Evolutionary conservation across 257 asterid species (phyloP), one percentile per base, ranked within the genome.

Genomic region (Solanum ahanhuiri): DNA sequence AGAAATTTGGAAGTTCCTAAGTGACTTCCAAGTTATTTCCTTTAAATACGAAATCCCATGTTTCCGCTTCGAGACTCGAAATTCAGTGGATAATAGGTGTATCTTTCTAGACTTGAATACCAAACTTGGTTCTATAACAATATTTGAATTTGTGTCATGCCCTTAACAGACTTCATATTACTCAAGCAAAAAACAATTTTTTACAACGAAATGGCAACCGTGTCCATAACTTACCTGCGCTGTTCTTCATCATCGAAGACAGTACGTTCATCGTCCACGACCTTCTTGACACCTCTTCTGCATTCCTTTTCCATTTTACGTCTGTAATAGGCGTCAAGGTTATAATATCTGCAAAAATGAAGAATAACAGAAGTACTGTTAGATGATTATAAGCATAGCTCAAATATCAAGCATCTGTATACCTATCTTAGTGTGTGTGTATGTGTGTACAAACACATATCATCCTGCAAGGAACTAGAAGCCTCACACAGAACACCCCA

Each of bases 181-280:
- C 20, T 81, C 69, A 5, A 48, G 6, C 2, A 81, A 48, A 81
- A 81, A 28, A 43, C 3, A 3, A 48, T 3, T 10, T 28, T 6
- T 28, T 25, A 17, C 23, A 81, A 45, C 0, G 17, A 17, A 48
- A 81, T 17, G 25, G 43, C 9, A 35, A 81, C 30, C 18, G 18
- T 15, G 28, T 28, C 17, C 67, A 25, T 76, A 10, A 85, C 89
- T 54, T 85, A 97, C 99, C 98, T 92, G 85, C 99, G 94, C 63
- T 92, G 94, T 89, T 95, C 98, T 92, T 97, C 99, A 89, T 97
- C 99, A 87, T 94, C 63, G 87, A 97, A 97, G 63, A 94, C 88
- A 57, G 94, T 94, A 63, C 98, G 98, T 85, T 97, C 99, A 0
- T 94, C 87, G 83, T 91, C 91, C 88, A 51, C 83, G 48, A 88